These are phyloP conservation scores for Salix viminalis DNA, from an alignment of 345 rosid species.

Conservation along the genomic window DNA sequence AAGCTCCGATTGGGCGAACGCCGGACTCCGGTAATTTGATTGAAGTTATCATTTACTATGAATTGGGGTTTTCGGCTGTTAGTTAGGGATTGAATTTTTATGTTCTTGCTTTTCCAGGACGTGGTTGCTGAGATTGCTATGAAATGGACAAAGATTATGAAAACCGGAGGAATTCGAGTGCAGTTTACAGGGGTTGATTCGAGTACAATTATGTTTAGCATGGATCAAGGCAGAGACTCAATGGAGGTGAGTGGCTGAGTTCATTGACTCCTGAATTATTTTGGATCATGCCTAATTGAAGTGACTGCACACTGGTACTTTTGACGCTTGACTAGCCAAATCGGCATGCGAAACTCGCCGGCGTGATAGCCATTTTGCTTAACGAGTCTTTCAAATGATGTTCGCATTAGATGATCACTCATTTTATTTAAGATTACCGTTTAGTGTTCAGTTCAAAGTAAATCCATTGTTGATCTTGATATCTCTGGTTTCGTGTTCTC, in stretches of 20 bases:
- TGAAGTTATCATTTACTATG: background rate
- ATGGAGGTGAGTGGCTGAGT: conserved; percentile 40
- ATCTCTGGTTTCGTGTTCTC: background rate
- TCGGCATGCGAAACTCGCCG: background rate
- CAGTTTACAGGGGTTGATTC: conserved; percentile 68
- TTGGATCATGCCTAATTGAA: background rate
- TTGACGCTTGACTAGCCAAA: background rate
- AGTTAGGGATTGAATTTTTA: background rate
- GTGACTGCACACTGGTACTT: background rate
- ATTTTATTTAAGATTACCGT: no score
- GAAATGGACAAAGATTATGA: conserved; percentile 71
- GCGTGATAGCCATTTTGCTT: no score
- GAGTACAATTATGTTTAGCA: conserved; percentile 76
- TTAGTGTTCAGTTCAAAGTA: background rate
- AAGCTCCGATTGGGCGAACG: conserved; percentile 70
- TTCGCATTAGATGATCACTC: no score
- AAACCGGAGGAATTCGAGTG: conserved; percentile 67
- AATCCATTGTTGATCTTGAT: no score
- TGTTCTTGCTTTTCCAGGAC: conserved; percentile 37
- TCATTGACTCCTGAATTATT: no score
- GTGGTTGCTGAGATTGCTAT: conserved; percentile 55
- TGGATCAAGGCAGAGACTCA: conserved; percentile 53
- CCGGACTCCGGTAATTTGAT: conserved; percentile 50
- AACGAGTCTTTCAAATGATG: no score
- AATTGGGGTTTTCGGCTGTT: background rate